Percentiles rank a stretch among this genome's conserved stretches.
These are phyloP conservation scores for Madurella fahalii DNA, from an alignment of 2,329 filamentous ascomycete genomes.

Conservation along the genomic window DNA sequence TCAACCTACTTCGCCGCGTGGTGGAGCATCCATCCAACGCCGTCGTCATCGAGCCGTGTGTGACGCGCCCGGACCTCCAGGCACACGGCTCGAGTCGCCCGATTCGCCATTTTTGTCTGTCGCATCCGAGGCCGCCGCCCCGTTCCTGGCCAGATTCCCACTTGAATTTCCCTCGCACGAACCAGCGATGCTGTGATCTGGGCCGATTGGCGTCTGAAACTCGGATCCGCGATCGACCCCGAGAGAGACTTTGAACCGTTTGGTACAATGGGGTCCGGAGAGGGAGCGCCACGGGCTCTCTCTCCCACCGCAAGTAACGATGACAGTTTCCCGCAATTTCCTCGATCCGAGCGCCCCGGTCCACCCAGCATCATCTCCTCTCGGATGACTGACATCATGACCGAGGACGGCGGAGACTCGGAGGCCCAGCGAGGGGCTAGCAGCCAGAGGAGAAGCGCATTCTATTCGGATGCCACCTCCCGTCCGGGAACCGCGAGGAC, in stretches of 20 bases:
- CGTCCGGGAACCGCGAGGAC: constrained; percentile 54
- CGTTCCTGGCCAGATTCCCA: neutral
- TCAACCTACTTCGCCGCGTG: neutral
- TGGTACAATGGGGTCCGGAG: constrained; percentile 24
- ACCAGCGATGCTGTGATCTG: constrained; percentile 8
- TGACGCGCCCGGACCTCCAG: constrained; percentile 21
- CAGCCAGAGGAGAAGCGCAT: constrained; percentile 37
- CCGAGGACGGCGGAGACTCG: constrained; percentile 49
- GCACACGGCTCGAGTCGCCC: neutral
- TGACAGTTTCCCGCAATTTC: constrained; percentile 40
- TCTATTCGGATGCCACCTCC: constrained; percentile 42
- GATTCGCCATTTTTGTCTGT: neutral
- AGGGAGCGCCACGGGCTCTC: constrained; percentile 34
- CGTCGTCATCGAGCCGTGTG: constrained; percentile 7
- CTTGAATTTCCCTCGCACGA: neutral
- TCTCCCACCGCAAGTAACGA: constrained; percentile 35
- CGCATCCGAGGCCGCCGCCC: neutral
- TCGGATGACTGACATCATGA: constrained; percentile 63
- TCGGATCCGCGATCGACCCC: constrained; percentile 2
- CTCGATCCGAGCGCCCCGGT: constrained; percentile 41
- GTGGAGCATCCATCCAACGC: constrained; percentile 1
- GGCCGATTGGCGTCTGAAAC: constrained; percentile 7
- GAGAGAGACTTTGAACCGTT: neutral
- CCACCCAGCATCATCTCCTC: constrained; percentile 66
- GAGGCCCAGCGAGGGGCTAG: constrained; percentile 33